Evolutionary conservation across 2,329 filamentous ascomycete genomes (phyloP).

Genomic region (Metarhizium robertsii): DNA sequence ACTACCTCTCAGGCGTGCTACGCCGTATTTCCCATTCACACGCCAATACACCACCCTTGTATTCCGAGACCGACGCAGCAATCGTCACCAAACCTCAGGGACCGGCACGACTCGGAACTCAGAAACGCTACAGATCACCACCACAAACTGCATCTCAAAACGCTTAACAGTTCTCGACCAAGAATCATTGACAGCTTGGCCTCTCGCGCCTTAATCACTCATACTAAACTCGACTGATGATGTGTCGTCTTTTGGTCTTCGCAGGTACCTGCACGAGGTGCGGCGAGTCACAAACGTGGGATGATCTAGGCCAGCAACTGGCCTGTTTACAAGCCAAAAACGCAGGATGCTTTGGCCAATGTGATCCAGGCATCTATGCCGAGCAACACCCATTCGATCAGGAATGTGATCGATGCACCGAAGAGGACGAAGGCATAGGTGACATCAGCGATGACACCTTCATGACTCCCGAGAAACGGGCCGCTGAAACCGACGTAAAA

Average conservation of each 20-base stretch:
- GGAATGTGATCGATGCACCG: slow-evolving; percentile 34
- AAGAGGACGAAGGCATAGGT: slow-evolving; percentile 32
- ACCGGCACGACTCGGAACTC: not conserved
- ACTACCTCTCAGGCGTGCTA: not conserved
- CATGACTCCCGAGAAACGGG: slow-evolving; percentile 8
- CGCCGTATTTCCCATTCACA: not conserved
- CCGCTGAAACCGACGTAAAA: slow-evolving; percentile 11
- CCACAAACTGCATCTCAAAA: not conserved
- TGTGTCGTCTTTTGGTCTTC: slow-evolving; percentile 40
- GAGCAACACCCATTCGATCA: slow-evolving; percentile 38
- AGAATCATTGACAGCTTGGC: not conserved
- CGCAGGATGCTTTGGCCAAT: slow-evolving; percentile 34
- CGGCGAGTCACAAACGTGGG: slow-evolving; percentile 29
- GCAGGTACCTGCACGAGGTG: slow-evolving; percentile 34
- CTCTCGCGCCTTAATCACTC: not conserved
- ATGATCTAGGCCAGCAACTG: slow-evolving; percentile 34
- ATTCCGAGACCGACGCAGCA: too few species aligned
- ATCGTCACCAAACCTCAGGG: not conserved
- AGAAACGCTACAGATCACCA: not conserved
- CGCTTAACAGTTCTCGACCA: not conserved
- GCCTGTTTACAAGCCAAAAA: slow-evolving; percentile 42
- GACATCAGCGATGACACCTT: slow-evolving; percentile 25
- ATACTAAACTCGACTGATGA: slow-evolving; percentile 11
- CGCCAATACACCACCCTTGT: not conserved
- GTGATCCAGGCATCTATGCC: slow-evolving; percentile 27